These are phyloP conservation scores for Colletotrichum sp. DNA, from an alignment of 2,329 filamentous ascomycete genomes.

Conservation along the genomic window DNA sequence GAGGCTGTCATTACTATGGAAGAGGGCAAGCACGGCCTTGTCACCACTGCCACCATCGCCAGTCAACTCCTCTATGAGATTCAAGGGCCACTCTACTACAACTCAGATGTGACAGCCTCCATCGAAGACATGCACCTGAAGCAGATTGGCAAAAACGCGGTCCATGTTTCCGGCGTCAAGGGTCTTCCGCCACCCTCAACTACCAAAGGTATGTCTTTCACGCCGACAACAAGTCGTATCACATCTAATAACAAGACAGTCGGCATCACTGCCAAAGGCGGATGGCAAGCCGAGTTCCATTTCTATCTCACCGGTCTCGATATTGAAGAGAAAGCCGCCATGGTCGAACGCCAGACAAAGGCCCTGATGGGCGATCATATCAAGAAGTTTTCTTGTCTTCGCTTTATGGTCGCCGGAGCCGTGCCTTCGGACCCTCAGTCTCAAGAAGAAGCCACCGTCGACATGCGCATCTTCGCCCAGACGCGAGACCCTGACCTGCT, in stretches of 20 bases:
- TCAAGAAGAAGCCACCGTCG: slow-evolving; percentile 48
- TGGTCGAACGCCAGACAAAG: slow-evolving; percentile 51
- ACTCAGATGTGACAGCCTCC: slow-evolving; percentile 51
- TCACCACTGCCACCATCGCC: slow-evolving; percentile 37
- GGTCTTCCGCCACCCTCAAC: slow-evolving; percentile 26
- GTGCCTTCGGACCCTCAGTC: slow-evolving; percentile 35
- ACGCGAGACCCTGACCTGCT: slow-evolving; percentile 30
- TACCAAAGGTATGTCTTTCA: not conserved
- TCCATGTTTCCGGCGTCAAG: slow-evolving; percentile 42
- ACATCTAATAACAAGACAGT: slow-evolving; percentile 28
- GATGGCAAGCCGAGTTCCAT: slow-evolving; percentile 48
- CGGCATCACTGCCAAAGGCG: slow-evolving; percentile 52
- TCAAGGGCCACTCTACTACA: slow-evolving; percentile 50
- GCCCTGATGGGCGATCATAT: slow-evolving; percentile 41
- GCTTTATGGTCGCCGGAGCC: slow-evolving; percentile 42
- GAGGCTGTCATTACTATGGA: not conserved
- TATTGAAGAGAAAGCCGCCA: slow-evolving; percentile 50
- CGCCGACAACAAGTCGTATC: not conserved
- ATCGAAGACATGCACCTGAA: slow-evolving; percentile 37
- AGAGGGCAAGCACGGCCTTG: slow-evolving; percentile 39
- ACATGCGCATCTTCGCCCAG: slow-evolving; percentile 47
- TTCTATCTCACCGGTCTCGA: slow-evolving; percentile 53
- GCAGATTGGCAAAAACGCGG: slow-evolving; percentile 37
- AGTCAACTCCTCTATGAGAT: slow-evolving; percentile 55
- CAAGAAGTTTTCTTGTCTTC: slow-evolving; percentile 51